These are phyloP conservation scores for Paracamarosporium sp. DNA, from an alignment of 2,329 filamentous ascomycete species.

Conservation along the genomic window DNA sequence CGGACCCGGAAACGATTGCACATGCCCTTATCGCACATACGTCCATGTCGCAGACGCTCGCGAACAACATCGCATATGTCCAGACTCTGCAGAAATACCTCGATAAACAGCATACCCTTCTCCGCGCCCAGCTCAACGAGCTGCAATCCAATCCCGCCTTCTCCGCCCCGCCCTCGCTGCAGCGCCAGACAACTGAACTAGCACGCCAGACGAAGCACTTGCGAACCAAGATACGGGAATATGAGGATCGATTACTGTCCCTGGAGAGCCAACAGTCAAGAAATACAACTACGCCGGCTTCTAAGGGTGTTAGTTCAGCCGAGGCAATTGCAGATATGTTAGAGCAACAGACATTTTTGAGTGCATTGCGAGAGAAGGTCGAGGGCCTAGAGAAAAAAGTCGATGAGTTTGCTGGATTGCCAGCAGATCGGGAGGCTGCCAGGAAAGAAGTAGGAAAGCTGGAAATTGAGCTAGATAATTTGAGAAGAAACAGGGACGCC, in stretches of 20 bases:
- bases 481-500: conserved; percentile 70
- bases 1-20: conserved; percentile 36
- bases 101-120: conserved; percentile 35
- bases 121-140: conserved; percentile 38
- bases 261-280: conserved; percentile 32
- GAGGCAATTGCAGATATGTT: conserved; percentile 65
- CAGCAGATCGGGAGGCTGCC: conserved; percentile 73
- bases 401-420: conserved; percentile 72
- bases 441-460: conserved; percentile 73
- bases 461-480: conserved; percentile 66
- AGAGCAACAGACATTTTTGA: conserved; percentile 67
- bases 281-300: conserved; percentile 24
- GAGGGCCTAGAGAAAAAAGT: conserved; percentile 68
- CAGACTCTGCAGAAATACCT: conserved; percentile 42
- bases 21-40: conserved; percentile 45
- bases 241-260: conserved; percentile 53
- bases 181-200: conserved; percentile 75
- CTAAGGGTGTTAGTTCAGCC: conserved; percentile 47
- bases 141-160: conserved; percentile 44
- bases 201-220: conserved; percentile 74
- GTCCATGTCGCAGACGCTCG: conserved; percentile 35
- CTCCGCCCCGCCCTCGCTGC: conserved; percentile 61
- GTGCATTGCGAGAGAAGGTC: conserved; percentile 64
- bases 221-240: conserved; percentile 70
- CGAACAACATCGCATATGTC: conserved; percentile 41